phyloP scores from a whole-genome alignment of 768 basidiomycete species.

The Scleroderma bovista region DNA sequence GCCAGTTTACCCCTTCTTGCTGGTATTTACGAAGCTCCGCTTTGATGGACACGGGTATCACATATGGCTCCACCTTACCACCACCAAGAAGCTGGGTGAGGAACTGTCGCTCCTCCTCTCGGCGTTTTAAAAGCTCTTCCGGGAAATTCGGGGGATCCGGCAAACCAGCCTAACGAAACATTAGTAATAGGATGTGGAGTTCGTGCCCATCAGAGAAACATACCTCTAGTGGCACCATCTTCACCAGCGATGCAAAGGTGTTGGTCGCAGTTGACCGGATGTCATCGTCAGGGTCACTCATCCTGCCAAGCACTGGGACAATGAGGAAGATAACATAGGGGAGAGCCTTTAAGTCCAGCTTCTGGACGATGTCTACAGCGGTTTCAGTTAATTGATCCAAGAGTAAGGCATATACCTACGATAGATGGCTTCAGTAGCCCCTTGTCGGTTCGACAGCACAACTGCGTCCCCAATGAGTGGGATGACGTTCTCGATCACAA shows the following conservation, averaged over 20 bases:
- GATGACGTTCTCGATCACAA: slow-evolving; percentile 80
- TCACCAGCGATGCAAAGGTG: slow-evolving; percentile 93
- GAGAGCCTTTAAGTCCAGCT: slow-evolving; percentile 87
- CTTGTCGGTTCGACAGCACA: slow-evolving; percentile 73
- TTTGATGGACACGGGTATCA: slow-evolving; percentile 81
- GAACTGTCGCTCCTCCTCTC: slow-evolving; percentile 87
- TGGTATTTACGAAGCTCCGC: slow-evolving; percentile 97
- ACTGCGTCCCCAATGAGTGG: slow-evolving; percentile 79
- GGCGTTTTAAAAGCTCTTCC: slow-evolving; percentile 75
- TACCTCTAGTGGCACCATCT: slow-evolving; percentile 98
- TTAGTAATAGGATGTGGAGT: not conserved
- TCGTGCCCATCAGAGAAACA: slow-evolving; percentile 10
- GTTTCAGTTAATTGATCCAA: slow-evolving; percentile 7
- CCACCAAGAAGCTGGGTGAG: slow-evolving; percentile 92
- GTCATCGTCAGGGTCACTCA: slow-evolving; percentile 92
- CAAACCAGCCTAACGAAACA: slow-evolving; percentile 69
- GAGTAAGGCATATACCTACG: slow-evolving; percentile 50
- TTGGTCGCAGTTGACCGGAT: slow-evolving; percentile 94
- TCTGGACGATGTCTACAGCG: slow-evolving; percentile 77
- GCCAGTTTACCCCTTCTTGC: slow-evolving; percentile 97
- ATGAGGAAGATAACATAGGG: slow-evolving; percentile 97
- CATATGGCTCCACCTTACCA: slow-evolving; percentile 87
- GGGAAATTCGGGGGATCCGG: slow-evolving; percentile 95
- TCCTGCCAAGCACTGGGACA: slow-evolving; percentile 92
- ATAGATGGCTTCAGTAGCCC: slow-evolving; percentile 84